Conservation (phyloP, 345 rosid genomes). For the Carallia brachiata region DNA sequence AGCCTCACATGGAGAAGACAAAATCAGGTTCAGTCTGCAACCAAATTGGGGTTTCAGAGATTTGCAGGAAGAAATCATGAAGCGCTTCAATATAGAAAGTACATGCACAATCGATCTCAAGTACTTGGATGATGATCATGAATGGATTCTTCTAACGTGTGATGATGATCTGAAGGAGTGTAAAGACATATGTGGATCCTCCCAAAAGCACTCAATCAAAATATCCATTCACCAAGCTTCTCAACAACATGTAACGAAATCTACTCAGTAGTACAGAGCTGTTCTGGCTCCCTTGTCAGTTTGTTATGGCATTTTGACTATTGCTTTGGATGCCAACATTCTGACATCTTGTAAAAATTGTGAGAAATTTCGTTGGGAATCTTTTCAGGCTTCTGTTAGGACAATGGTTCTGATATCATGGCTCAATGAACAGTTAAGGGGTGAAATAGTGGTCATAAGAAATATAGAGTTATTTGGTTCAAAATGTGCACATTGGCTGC, state of each 20-base stretch:
- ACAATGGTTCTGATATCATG: conserved; percentile 2
- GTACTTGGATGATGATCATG: conserved; percentile 37
- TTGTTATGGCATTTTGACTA: not conserved
- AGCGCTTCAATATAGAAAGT: conserved; percentile 22
- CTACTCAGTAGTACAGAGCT: conserved; percentile 28
- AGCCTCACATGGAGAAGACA: conserved; percentile 63
- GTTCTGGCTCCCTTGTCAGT: conserved; percentile 4
- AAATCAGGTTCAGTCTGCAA: conserved; percentile 27
- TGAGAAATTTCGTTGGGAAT: not conserved
- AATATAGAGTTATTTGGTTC: not conserved
- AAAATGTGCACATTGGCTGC: not conserved
- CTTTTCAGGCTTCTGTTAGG: not conserved
- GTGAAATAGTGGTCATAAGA: not conserved
- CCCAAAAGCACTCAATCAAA: conserved; percentile 48
- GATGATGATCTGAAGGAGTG: conserved; percentile 76
- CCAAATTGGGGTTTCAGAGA: conserved; percentile 27
- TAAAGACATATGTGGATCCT: conserved; percentile 53
- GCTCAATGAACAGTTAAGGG: not conserved
- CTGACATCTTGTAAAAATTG: conserved; percentile 2
- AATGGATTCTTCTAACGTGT: conserved; percentile 38
- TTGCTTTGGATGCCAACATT: not conserved
- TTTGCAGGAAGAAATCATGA: conserved; percentile 25
- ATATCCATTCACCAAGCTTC: conserved; percentile 49
- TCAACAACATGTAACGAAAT: conserved; percentile 29
- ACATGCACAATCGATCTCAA: conserved; percentile 20